Percentiles rank a stretch among this genome's conserved stretches.
phyloP scores from a whole-genome alignment of 208 protist species.

The Acanthamoeba triangularis region DNA sequence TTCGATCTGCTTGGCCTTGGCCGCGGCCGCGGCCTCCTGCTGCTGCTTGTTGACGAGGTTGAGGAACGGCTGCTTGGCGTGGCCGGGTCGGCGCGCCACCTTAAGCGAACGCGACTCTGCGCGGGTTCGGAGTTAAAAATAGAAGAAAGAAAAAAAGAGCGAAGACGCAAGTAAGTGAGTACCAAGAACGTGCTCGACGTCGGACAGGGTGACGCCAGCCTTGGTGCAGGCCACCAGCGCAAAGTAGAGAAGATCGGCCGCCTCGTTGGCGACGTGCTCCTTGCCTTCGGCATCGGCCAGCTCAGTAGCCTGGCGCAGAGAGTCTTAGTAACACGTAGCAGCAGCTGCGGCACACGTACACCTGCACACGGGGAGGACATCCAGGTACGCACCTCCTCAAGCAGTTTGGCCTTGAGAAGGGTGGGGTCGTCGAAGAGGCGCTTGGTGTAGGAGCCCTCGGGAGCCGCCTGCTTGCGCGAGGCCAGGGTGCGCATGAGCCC shows the following conservation, averaged over 20 bases:
- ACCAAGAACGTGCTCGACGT: slow-evolving; percentile 83
- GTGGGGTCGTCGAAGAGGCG: slow-evolving; percentile 86
- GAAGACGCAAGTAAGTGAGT: not conserved
- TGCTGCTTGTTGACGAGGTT: slow-evolving; percentile 30
- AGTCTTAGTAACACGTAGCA: not conserved
- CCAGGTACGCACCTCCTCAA: slow-evolving; percentile 85
- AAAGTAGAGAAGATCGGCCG: slow-evolving; percentile 91
- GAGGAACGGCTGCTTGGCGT: slow-evolving; percentile 83
- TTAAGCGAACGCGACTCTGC: slow-evolving; percentile 78
- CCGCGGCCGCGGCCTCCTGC: not conserved
- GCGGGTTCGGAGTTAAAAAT: not conserved
- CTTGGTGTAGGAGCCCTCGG: slow-evolving; percentile 88
- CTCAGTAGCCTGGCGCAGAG: not conserved
- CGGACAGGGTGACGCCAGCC: slow-evolving; percentile 79
- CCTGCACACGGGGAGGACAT: not conserved
- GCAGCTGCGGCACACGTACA: too few species aligned
- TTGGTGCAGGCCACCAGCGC: slow-evolving; percentile 81
- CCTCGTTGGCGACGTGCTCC: slow-evolving; percentile 83
- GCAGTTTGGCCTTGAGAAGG: slow-evolving; percentile 86
- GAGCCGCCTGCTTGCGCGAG: slow-evolving; percentile 71
- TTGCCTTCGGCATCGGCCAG: slow-evolving; percentile 2
- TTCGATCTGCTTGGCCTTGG: not conserved
- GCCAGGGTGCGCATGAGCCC: slow-evolving; percentile 70
- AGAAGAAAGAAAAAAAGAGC: not conserved
- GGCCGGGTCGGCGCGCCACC: slow-evolving; percentile 82